phyloP scores from a whole-genome alignment of 345 rosid genomes.

The Linum tenue region DNA sequence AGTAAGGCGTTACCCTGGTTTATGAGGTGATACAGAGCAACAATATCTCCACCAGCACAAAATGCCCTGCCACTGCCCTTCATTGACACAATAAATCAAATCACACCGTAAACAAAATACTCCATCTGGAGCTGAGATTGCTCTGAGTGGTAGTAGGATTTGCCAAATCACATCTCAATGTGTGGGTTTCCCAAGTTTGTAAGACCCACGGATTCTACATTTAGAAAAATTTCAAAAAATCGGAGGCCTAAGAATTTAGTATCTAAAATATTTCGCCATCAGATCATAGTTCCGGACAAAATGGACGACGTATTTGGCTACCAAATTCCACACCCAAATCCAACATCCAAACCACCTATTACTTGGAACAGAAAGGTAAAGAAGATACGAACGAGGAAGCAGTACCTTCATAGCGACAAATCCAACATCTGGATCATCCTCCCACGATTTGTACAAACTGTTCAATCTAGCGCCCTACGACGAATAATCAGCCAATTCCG shows the following conservation, averaged over 20 bases:
- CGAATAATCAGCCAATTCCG: not conserved
- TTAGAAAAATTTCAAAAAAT: no score
- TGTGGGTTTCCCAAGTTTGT: no score
- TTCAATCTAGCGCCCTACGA: conserved; percentile 50
- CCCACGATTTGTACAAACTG: conserved; percentile 73
- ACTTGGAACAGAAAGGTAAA: not conserved
- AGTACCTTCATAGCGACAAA: conserved; percentile 72
- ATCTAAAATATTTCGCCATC: no score
- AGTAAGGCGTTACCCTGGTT: conserved; percentile 38
- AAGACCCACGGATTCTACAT: no score
- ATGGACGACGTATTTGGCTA: no score
- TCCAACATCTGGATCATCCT: conserved; percentile 67
- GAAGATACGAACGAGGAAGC: conserved; percentile 1
- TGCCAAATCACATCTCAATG: no score
- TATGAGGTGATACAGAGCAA: conserved; percentile 48
- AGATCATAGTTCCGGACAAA: no score
- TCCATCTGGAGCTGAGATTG: not conserved
- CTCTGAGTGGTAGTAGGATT: no score
- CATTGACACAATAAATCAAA: conserved; percentile 15
- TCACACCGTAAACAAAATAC: not conserved
- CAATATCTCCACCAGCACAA: conserved; percentile 92
- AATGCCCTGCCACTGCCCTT: conserved; percentile 96
- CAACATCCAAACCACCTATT: not conserved
- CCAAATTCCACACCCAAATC: not conserved
- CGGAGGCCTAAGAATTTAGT: no score